These are phyloP conservation scores for Populus simonii DNA, from an alignment of 345 rosid species.

Conservation along the genomic window DNA sequence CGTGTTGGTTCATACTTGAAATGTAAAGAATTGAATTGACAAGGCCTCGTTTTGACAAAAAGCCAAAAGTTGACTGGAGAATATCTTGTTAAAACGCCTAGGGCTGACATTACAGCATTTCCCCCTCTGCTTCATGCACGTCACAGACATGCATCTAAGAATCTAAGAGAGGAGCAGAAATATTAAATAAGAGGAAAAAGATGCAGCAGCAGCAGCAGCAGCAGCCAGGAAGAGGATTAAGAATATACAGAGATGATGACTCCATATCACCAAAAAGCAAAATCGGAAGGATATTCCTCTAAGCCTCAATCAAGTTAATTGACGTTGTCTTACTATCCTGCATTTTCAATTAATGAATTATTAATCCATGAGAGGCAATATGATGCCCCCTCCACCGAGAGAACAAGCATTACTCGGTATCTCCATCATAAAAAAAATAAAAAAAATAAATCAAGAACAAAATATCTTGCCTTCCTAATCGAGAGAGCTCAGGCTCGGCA, in stretches of 20 bases:
- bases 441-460: neutral
- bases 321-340: slow-evolving; percentile 13
- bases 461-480: slow-evolving; percentile 76
- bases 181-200: neutral
- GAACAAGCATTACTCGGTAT: neutral
- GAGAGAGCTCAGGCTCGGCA: slow-evolving; percentile 79
- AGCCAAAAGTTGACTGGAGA: no score
- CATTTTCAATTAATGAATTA: slow-evolving; percentile 1
- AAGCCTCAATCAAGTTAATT: neutral
- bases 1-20: no score
- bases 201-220: neutral
- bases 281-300: neutral
- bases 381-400: neutral
- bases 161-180: neutral
- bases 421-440: neutral
- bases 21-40: no score
- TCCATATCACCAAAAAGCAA: neutral
- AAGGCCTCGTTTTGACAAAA: no score
- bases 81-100: no score
- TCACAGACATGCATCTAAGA: no score
- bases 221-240: neutral
- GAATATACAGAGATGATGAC: neutral
- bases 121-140: no score
- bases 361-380: neutral
- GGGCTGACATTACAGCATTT: no score